These are phyloP conservation scores for Dalbergia cochinchinensis DNA, from an alignment of 306 rosid species.

Conservation along the genomic window DNA sequence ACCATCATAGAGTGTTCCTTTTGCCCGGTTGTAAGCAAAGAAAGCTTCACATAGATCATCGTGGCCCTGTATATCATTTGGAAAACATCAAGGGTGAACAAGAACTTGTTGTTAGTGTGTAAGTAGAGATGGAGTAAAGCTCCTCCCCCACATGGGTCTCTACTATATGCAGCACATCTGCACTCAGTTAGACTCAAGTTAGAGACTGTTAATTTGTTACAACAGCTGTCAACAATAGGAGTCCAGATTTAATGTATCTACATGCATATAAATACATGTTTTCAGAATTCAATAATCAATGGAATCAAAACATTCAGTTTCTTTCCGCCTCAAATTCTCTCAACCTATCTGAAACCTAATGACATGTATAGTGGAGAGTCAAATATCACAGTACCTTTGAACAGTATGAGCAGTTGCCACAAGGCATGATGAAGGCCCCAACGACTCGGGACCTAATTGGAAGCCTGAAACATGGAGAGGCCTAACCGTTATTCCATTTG, in stretches of 20 bases:
- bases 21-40: conserved; percentile 92
- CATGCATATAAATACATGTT: too few species aligned
- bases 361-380: conserved; percentile 20
- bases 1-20: conserved; percentile 96
- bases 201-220: too few species aligned
- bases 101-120: conserved; percentile 6
- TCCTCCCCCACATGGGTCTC: too few species aligned
- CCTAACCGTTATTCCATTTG: background rate
- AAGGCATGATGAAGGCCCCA: conserved; percentile 98
- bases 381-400: conserved; percentile 66
- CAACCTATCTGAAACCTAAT: background rate
- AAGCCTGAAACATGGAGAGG: conserved; percentile 60
- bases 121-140: too few species aligned
- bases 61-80: conserved; percentile 71
- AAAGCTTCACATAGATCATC: conserved; percentile 94
- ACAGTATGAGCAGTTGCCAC: conserved; percentile 89
- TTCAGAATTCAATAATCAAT: too few species aligned
- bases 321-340: too few species aligned
- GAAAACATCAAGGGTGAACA: conserved; percentile 37
- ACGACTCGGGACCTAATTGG: conserved; percentile 85
- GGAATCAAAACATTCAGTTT: too few species aligned
- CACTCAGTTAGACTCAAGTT: too few species aligned
- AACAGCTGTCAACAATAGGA: too few species aligned
- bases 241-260: too few species aligned
- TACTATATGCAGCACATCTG: too few species aligned